A percentile compares a stretch with the other conserved stretches of the same genome.
phyloP scores from a whole-genome alignment of 2,329 filamentous ascomycete species.

The Dothiorella sarmentorum region DNA sequence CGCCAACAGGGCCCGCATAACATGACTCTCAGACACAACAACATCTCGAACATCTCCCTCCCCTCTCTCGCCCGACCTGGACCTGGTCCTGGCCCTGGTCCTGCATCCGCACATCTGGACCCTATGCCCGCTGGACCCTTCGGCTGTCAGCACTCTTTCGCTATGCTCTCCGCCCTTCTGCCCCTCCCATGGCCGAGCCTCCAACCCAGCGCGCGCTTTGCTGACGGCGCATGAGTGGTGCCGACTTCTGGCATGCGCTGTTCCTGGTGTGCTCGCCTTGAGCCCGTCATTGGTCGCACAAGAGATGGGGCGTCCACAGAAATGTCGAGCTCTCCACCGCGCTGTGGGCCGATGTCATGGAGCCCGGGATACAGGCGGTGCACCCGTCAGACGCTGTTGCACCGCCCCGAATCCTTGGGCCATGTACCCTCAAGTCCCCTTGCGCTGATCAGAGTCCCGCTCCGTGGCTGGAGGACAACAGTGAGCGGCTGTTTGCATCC shows the following conservation, averaged over 20 bases:
- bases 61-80: not conserved
- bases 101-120: too few species aligned
- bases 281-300: constrained; percentile 4
- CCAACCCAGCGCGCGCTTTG: not conserved
- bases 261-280: constrained; percentile 3
- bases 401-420: constrained; percentile 16
- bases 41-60: not conserved
- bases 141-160: too few species aligned
- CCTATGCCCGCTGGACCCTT: too few species aligned
- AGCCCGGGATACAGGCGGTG: not conserved
- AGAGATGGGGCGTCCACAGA: not conserved
- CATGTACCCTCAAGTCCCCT: not conserved
- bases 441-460: not conserved
- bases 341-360: constrained; percentile 9
- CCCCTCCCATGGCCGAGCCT: not conserved
- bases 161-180: constrained; percentile 2
- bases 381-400: constrained; percentile 16
- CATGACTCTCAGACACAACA: not conserved
- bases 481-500: constrained; percentile 1
- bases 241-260: constrained; percentile 12
- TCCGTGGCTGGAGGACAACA: not conserved
- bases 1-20: not conserved
- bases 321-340: not conserved
- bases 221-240: constrained; percentile 12
- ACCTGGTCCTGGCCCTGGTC: too few species aligned